Conservation (phyloP, 1,284 basidiomycete genomes). For the Bjerkandera adusta region DNA sequence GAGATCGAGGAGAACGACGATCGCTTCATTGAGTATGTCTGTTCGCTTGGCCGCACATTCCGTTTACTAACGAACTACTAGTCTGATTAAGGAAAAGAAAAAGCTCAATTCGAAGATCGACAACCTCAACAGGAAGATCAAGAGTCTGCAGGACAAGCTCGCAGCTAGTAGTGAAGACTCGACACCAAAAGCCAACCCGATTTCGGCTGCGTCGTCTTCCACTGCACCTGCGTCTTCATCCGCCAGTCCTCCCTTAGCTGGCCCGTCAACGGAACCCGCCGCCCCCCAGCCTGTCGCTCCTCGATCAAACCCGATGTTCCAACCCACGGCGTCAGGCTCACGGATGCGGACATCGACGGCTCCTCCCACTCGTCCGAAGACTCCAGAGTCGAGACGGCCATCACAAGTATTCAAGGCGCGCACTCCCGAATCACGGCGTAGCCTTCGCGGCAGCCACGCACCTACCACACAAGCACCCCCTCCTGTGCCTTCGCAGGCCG, state of each 20-base stretch:
- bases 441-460: constrained; percentile 10
- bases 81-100: constrained; percentile 77
- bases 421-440: constrained; percentile 40
- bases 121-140: constrained; percentile 64
- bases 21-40: constrained; percentile 68
- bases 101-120: constrained; percentile 68
- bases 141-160: constrained; percentile 66
- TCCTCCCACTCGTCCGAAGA: constrained; percentile 45
- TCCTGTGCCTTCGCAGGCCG: background rate
- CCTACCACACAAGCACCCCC: background rate
- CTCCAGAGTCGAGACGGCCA: constrained; percentile 45
- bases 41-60: background rate
- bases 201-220: constrained; percentile 19
- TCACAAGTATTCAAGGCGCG: constrained; percentile 48
- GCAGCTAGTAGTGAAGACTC: constrained; percentile 40
- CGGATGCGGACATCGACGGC: constrained; percentile 39
- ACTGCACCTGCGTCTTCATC: constrained; percentile 20
- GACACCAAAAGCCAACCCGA: constrained; percentile 9
- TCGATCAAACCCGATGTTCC: constrained; percentile 6
- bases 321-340: background rate
- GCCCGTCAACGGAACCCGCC: constrained; percentile 7
- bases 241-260: constrained; percentile 8
- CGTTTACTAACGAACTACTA: constrained; percentile 28
- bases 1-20: constrained; percentile 84
- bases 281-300: constrained; percentile 14